Percentiles rank a stretch among this genome's conserved stretches.
phyloP scores from a whole-genome alignment of 148 eudicot species.

The Heliamphora exappendiculata region DNA sequence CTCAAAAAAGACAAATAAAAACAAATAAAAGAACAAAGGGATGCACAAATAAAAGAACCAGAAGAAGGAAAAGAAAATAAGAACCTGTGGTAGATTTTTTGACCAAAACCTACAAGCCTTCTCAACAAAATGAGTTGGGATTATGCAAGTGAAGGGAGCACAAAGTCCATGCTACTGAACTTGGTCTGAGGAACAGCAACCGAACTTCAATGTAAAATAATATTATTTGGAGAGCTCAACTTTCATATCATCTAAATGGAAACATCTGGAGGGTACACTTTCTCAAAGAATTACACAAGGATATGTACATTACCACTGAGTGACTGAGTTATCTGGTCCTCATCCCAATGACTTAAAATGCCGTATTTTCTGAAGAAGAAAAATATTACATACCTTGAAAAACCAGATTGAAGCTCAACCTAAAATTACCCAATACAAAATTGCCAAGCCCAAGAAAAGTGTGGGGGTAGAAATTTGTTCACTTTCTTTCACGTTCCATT shows the following conservation, averaged over 20 bases:
- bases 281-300: neutral
- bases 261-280: neutral
- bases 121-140: too few relatives aligned
- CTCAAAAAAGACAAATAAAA: too few relatives aligned
- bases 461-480: neutral
- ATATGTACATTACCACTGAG: slow-evolving; percentile 1
- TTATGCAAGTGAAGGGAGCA: too few relatives aligned
- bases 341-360: neutral
- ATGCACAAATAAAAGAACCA: too few relatives aligned
- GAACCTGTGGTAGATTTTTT: too few relatives aligned
- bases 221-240: neutral
- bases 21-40: too few relatives aligned
- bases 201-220: neutral
- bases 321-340: neutral
- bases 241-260: neutral
- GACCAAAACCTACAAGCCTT: too few relatives aligned
- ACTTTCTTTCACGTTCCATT: neutral
- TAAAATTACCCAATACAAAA: slow-evolving; percentile 8
- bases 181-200: too few relatives aligned
- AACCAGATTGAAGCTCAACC: neutral
- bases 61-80: too few relatives aligned
- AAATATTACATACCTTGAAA: neutral
- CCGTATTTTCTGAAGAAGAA: neutral
- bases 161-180: too few relatives aligned
- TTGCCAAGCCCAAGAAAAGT: slow-evolving; percentile 4